Percentiles rank a stretch among this genome's conserved stretches.
Evolutionary conservation across 768 basidiomycete genomes (phyloP).

Genomic region (Rhizopogon roseolus): DNA sequence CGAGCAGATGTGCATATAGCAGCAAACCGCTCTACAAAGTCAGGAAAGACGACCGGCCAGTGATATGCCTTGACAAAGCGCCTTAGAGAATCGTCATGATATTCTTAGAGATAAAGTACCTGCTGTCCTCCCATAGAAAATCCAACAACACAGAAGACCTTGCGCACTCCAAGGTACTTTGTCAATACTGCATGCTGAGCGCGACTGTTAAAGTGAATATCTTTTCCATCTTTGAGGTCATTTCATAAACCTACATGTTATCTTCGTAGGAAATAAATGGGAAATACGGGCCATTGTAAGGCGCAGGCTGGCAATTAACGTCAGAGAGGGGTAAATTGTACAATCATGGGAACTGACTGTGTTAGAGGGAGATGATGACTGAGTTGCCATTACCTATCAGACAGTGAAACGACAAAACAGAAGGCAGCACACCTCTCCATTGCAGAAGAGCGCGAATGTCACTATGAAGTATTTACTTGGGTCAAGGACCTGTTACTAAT

Average conservation of each 20-base stretch:
- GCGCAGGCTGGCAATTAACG: constrained; percentile 34
- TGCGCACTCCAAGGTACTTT: constrained; percentile 37
- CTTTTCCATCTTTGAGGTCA: neutral
- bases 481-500: constrained; percentile 45
- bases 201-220: constrained; percentile 28
- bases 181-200: constrained; percentile 52
- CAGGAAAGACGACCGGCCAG: constrained; percentile 55
- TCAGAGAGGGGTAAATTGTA: neutral
- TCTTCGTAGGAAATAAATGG: constrained; percentile 53
- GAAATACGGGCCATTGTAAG: constrained; percentile 57
- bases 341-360: constrained; percentile 32
- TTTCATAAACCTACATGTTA: constrained; percentile 41
- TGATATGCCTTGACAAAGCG: constrained; percentile 40
- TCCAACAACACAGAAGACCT: constrained; percentile 43
- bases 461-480: constrained; percentile 50
- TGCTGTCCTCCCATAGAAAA: constrained; percentile 60
- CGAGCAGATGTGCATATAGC: constrained; percentile 51
- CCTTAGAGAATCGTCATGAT: constrained; percentile 11
- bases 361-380: constrained; percentile 62
- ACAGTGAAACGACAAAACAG: neutral
- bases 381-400: neutral
- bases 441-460: constrained; percentile 53
- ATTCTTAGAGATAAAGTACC: constrained; percentile 17
- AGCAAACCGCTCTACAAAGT: constrained; percentile 43
- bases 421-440: constrained; percentile 43